These are phyloP conservation scores for Aspergillus sp. DNA, from an alignment of 2,329 filamentous ascomycete species.

Conservation along the genomic window DNA sequence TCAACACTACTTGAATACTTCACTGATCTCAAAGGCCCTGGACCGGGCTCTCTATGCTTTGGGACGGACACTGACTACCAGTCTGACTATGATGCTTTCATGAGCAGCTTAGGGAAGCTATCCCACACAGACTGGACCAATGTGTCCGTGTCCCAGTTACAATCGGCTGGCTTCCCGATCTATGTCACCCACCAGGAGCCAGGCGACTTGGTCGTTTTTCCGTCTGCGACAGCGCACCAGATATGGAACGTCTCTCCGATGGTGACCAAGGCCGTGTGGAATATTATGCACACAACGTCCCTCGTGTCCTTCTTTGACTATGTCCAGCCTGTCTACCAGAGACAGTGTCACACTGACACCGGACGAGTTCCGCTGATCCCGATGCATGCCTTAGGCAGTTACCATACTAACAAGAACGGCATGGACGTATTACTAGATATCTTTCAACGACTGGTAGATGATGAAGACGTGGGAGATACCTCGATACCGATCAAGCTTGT, in stretches of 20 bases:
- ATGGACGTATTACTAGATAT: constrained; percentile 26
- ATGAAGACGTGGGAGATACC: constrained; percentile 26
- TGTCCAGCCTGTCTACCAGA: constrained; percentile 34
- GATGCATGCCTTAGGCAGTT: constrained; percentile 18
- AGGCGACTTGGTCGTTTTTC: constrained; percentile 35
- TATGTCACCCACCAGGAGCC: constrained; percentile 33
- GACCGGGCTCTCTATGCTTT: constrained; percentile 29
- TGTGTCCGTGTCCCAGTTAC: constrained; percentile 25
- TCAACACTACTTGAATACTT: not conserved
- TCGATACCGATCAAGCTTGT: constrained; percentile 24
- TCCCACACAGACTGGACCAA: constrained; percentile 37
- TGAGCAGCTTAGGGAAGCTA: constrained; percentile 30
- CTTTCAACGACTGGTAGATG: constrained; percentile 30
- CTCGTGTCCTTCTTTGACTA: constrained; percentile 32
- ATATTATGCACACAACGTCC: constrained; percentile 34
- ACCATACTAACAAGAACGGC: constrained; percentile 12
- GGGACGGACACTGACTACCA: constrained; percentile 34
- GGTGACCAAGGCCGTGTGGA: constrained; percentile 37
- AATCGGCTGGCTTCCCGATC: constrained; percentile 33
- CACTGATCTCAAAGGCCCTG: constrained; percentile 15
- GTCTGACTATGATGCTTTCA: constrained; percentile 31
- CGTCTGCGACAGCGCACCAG: constrained; percentile 36
- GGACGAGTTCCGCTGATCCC: constrained; percentile 27
- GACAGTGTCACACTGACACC: constrained; percentile 33
- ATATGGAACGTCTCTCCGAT: constrained; percentile 34